Base-by-base conservation (phyloP, 257 asterid genomes). In the Jacaranda mimosifolia region DNA sequence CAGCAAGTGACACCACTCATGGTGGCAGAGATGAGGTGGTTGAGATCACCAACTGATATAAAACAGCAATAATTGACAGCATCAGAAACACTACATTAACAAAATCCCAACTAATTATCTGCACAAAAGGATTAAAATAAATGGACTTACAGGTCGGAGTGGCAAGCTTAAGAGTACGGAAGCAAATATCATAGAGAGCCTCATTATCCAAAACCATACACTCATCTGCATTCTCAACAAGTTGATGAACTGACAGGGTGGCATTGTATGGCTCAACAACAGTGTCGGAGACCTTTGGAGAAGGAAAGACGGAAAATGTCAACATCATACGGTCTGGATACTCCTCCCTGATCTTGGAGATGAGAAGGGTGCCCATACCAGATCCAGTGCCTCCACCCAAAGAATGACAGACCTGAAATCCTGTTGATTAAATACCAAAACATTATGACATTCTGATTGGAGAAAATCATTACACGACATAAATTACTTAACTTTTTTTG, bases 301-400 rank as follows among this genome's bases (percentile, higher is more conserved):
- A 84, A 80, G 87, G 87, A 63, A 84, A 84, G 69, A 84, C 88
- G 9, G 88, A 85, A 66, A 85, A 85, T 35, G 88, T 85, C 73
- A 85, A 43, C 88, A 85, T 85, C 88, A 85, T 85, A 52, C 89
- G 82, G 71, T 85, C 89, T 1, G 89, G 89, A 79, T 85, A 85
- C 78, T 85, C 89, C 77, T 85, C 89, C 68, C 89, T 76, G 79
- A 85, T 85, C 76, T 85, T 85, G 75, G 89, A 85, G 53, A 85
- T 85, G 70, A 85, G 85, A 76, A 85, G 89, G 63, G 89, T 85
- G 36, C 89, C 89, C 89, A 85, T 85, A 64, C 86, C 88, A 26
- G 88, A 85, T 18, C 89, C 89, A 14, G 89, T 85, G 52, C 89
- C 89, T 79, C 89, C 89, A 73, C 89, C 89, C 85, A 85, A 77